Evolutionary conservation across 176 grass and related monocot genomes (phyloP), one percentile per base, ranked within the genome.

Genomic region (Saccharum spontaneum): DNA sequence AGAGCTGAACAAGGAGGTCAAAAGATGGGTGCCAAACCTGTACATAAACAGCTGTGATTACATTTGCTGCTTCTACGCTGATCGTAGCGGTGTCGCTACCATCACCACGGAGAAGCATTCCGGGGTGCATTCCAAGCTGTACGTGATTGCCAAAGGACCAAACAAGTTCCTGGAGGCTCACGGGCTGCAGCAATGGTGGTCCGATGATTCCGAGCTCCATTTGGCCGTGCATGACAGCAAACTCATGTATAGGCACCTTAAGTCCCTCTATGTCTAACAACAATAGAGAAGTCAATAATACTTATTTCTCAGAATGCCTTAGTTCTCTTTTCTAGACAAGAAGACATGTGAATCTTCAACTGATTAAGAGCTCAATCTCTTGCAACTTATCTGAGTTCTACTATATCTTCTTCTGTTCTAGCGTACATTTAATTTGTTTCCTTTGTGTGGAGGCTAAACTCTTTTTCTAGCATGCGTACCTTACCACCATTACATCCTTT

Each of bases 151-250:
- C 5, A 87, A 89, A 82, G 90, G 95, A 1, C 90, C 88, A 48
- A 84, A 81, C 52, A 97, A 87, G 33, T 91, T 97, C 73, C 89
- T 94, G 71, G 91, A 94, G 74, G 95, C 95, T 67, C 95, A 97
- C 84, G 92, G 95, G 8, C 69, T 97, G 90, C 80, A 97, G 83
- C 95, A 93, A 54, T 97, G 95, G 95, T 94, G 95, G 92, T 90
- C 85, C 0, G 87, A 92, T 43, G 92, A 94, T 75, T 89, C 86
- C 18, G 95, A 97, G 72, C 90, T 98, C 38, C 66, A 97, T 30
- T 44, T 85, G 45, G 90, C 90, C 18, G 72, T 93, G 17, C 66
- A 92, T 23, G 85, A 94, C 63, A 94, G 95, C 75, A 91, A 92
- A 80, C 90, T 97, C 50, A 82, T 97, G 78, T 85, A 85, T 40